Percentiles rank a stretch among this genome's conserved stretches.
Evolutionary conservation across 176 grass and related monocot genomes (phyloP).

Genomic region (Ananas comosus): DNA sequence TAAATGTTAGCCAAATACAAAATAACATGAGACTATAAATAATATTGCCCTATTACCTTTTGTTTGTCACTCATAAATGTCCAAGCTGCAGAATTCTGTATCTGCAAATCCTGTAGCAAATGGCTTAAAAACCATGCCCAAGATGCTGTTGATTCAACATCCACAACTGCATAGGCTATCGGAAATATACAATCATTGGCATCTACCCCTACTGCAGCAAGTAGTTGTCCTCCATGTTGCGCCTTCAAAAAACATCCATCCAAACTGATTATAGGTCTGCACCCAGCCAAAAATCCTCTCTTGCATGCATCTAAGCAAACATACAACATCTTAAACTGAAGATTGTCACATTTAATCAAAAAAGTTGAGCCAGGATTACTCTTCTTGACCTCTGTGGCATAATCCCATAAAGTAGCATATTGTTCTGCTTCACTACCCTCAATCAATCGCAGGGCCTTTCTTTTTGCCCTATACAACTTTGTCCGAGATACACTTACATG

Average conservation of each 20-base stretch:
- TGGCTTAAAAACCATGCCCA: constrained; percentile 11
- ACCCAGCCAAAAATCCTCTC: constrained; percentile 17
- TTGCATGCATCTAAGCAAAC: constrained; percentile 9
- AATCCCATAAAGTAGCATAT: constrained; percentile 11
- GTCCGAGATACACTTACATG: background rate
- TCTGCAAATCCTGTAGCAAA: constrained; percentile 7
- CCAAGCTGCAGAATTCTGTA: constrained; percentile 11
- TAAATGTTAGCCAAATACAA: background rate
- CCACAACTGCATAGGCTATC: constrained; percentile 6
- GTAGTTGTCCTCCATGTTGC: constrained; percentile 10
- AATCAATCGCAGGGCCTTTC: constrained; percentile 8
- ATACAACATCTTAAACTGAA: constrained; percentile 11
- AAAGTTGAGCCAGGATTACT: constrained; percentile 6
- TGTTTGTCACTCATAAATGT: constrained; percentile 19
- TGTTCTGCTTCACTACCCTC: constrained; percentile 12
- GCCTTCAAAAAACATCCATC: constrained; percentile 21
- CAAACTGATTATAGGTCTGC: constrained; percentile 7
- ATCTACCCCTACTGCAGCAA: constrained; percentile 9
- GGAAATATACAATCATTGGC: constrained; percentile 19
- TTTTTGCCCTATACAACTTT: constrained; percentile 12
- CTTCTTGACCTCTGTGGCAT: constrained; percentile 12
- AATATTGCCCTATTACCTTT: constrained; percentile 6
- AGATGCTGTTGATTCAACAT: background rate
- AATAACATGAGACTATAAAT: background rate
- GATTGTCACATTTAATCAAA: background rate